phyloP scores from a whole-genome alignment of 768 basidiomycete genomes.

The Nevesoporus exiguus region DNA sequence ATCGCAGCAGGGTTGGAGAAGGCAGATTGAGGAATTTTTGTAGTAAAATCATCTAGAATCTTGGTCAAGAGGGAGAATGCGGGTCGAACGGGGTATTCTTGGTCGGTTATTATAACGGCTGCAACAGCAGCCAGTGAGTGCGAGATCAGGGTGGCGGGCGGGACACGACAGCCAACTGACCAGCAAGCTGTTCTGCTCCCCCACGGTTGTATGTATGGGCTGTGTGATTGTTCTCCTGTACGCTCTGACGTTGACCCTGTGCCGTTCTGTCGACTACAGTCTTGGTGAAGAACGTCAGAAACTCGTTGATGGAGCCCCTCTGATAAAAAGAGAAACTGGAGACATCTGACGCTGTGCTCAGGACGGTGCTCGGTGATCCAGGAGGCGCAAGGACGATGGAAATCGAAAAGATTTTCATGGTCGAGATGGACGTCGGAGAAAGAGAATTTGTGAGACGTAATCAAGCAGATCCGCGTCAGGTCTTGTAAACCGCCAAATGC shows the following conservation, averaged over 20 bases:
- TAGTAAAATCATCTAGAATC: constrained; percentile 86
- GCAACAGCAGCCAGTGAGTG: constrained; percentile 5
- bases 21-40: constrained; percentile 70
- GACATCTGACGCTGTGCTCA: constrained; percentile 73
- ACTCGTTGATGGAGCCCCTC: constrained; percentile 81
- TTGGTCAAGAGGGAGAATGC: constrained; percentile 95
- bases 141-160: not conserved
- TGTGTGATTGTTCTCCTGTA: constrained; percentile 90
- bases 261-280: constrained; percentile 88
- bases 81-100: constrained; percentile 94
- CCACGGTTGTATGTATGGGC: constrained; percentile 93
- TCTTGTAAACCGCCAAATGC: constrained; percentile 7
- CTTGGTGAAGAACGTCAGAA: constrained; percentile 91
- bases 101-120: constrained; percentile 92
- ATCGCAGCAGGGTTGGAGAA: constrained; percentile 64
- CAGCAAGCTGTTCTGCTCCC: constrained; percentile 80
- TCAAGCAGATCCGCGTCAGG: not conserved
- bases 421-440: constrained; percentile 18
- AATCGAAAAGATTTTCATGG: constrained; percentile 87
- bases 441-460: constrained; percentile 8
- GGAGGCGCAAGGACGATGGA: constrained; percentile 69
- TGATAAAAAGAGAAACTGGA: constrained; percentile 95
- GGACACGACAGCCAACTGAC: constrained; percentile 39
- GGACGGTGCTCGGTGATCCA: constrained; percentile 56
- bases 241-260: constrained; percentile 86